These are phyloP conservation scores for Cynanchum wilfordii DNA, from an alignment of 257 asterid species.

Conservation along the genomic window DNA sequence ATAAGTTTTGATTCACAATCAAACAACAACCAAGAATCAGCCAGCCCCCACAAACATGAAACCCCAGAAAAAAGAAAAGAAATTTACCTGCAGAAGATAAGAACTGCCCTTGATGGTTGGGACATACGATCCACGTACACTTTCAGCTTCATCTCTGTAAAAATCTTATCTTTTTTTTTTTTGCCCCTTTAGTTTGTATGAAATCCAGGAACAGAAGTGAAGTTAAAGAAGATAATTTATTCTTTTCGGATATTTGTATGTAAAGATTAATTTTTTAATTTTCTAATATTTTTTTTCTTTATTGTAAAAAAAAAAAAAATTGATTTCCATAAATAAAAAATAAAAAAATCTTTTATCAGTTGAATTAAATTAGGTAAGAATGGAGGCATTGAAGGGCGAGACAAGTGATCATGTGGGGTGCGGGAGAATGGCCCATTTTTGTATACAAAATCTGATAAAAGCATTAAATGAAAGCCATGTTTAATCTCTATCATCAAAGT, in stretches of 20 bases:
- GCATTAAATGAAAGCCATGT: constrained; percentile 6
- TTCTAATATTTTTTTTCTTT: no score
- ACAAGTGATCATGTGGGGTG: not conserved
- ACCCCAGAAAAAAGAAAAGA: constrained; percentile 1
- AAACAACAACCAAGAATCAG: constrained; percentile 5
- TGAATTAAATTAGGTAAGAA: no score
- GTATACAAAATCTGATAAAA: no score
- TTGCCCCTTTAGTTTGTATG: not conserved
- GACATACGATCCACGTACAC: constrained; percentile 80
- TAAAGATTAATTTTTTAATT: no score
- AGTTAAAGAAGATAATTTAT: not conserved
- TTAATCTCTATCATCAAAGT: not conserved
- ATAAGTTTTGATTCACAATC: not conserved
- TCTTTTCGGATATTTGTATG: not conserved
- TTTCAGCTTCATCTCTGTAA: constrained; percentile 47
- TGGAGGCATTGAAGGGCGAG: constrained; percentile 6
- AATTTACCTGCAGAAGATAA: constrained; percentile 85
- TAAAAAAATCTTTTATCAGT: not conserved
- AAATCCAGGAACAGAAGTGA: not conserved
- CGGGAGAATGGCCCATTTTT: not conserved
- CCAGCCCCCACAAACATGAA: not conserved
- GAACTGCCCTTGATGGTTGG: constrained; percentile 85
- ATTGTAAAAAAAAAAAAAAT: no score
- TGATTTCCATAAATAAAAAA: not conserved
- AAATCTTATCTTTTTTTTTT: no score